Percentiles rank a stretch among this genome's conserved stretches.
phyloP scores from a whole-genome alignment of 176 grass and related monocot genomes.

The Oryza coarctata region DNA sequence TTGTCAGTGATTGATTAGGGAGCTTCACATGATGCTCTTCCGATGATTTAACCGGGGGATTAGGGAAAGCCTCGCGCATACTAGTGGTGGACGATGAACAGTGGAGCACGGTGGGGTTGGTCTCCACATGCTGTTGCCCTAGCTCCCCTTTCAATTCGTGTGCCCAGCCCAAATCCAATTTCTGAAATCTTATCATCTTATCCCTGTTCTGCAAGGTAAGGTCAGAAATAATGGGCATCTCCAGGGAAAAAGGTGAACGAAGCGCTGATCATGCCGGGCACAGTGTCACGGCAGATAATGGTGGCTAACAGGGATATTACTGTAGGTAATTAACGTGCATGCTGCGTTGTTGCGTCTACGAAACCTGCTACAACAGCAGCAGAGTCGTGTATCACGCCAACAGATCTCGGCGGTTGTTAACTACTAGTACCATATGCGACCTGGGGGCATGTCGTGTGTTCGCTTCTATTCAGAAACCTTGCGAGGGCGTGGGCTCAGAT shows the following conservation, averaged over 20 bases:
- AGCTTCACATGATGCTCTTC: neutral
- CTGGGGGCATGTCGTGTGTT: neutral
- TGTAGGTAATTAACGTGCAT: neutral
- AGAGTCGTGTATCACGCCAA: neutral
- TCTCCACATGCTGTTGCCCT: neutral
- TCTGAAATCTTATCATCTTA: slow-evolving; percentile 25
- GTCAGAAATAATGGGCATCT: neutral
- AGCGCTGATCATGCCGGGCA: neutral
- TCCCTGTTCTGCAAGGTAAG: slow-evolving; percentile 2
- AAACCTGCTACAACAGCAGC: neutral
- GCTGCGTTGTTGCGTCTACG: neutral
- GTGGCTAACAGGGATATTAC: neutral
- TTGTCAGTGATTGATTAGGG: neutral
- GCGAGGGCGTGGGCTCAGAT: neutral
- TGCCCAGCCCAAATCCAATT: neutral
- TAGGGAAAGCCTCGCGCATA: neutral
- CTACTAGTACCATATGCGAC: neutral
- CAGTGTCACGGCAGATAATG: neutral
- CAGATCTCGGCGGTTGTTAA: neutral
- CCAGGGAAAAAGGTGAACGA: neutral
- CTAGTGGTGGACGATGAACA: neutral
- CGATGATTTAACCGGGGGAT: neutral
- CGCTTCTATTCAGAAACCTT: neutral
- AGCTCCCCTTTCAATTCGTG: slow-evolving; percentile 18
- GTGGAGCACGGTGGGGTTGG: neutral